Percentiles rank a stretch among this genome's conserved stretches.
These are phyloP conservation scores for Hyaloscypha hepaticicola DNA, from an alignment of 495 filamentous ascomycete species.

Conservation along the genomic window DNA sequence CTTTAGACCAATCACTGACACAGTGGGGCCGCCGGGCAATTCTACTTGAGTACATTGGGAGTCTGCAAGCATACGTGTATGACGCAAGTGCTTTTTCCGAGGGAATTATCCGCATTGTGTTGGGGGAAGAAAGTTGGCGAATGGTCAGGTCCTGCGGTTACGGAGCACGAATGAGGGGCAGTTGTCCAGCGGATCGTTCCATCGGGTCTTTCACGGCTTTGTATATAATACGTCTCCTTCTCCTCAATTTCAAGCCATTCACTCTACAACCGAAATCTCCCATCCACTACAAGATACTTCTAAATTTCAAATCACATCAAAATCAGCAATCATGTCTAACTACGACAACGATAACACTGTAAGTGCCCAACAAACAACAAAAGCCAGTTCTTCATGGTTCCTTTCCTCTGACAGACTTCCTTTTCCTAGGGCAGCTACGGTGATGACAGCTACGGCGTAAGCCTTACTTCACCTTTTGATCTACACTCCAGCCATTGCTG, in stretches of 20 bases:
- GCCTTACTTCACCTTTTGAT: conserved; percentile 9
- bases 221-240: conserved; percentile 14
- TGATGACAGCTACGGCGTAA: conserved; percentile 29
- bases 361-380: conserved; percentile 16
- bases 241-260: neutral
- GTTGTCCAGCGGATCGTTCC: neutral
- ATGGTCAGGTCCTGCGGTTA: neutral
- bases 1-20: neutral
- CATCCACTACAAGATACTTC: conserved; percentile 4
- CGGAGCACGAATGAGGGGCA: neutral
- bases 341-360: conserved; percentile 32
- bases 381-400: conserved; percentile 28
- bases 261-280: conserved; percentile 8
- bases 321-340: conserved; percentile 29
- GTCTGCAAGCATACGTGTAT: conserved; percentile 1
- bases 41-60: neutral
- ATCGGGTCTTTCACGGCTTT: neutral
- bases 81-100: conserved; percentile 9
- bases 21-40: neutral
- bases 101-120: neutral
- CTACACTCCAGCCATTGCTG: conserved; percentile 19
- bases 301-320: conserved; percentile 8
- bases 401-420: conserved; percentile 20
- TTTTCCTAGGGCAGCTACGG: conserved; percentile 18
- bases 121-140: conserved; percentile 1